A percentile compares a stretch with the other conserved stretches of the same genome.
Evolutionary conservation across 495 filamentous ascomycete species (phyloP).

Genomic region (Podospora tetraspora): DNA sequence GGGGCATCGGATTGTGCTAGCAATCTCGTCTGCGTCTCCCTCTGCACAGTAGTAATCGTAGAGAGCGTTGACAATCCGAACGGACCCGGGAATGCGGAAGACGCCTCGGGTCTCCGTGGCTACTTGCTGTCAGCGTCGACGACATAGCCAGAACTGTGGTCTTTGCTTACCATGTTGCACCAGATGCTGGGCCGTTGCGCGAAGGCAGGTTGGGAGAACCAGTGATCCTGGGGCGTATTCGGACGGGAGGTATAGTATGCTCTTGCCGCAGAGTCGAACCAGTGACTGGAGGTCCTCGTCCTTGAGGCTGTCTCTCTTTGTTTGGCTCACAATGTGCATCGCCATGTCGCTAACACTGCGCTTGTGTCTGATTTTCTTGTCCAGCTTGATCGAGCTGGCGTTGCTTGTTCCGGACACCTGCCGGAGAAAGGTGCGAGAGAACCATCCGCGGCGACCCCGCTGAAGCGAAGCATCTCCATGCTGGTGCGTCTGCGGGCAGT

Average conservation of each 20-base stretch:
- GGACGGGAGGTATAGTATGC: constrained; percentile 58
- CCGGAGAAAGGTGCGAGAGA: constrained; percentile 31
- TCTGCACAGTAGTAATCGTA: constrained; percentile 60
- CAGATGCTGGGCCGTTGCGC: constrained; percentile 63
- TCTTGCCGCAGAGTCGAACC: constrained; percentile 68
- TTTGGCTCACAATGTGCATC: constrained; percentile 41
- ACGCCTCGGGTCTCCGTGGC: constrained; percentile 50
- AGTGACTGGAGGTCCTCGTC: constrained; percentile 59
- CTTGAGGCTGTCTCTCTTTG: constrained; percentile 53
- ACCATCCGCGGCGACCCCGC: constrained; percentile 26
- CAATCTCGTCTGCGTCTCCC: constrained; percentile 40
- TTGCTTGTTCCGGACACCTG: constrained; percentile 25
- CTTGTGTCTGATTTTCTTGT: constrained; percentile 33
- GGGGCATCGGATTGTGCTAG: constrained; percentile 49
- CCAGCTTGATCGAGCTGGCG: constrained; percentile 25
- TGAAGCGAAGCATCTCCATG: constrained; percentile 16
- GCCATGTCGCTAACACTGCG: constrained; percentile 49
- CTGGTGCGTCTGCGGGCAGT: background rate
- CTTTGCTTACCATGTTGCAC: constrained; percentile 55
- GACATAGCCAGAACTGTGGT: background rate
- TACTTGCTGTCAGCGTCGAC: constrained; percentile 23
- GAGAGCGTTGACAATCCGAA: constrained; percentile 48
- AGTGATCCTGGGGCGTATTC: constrained; percentile 61
- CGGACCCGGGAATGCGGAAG: constrained; percentile 61
- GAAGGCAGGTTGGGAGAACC: constrained; percentile 67